phyloP scores from a whole-genome alignment of 2,329 filamentous ascomycete genomes.

The Penicillium freii region DNA sequence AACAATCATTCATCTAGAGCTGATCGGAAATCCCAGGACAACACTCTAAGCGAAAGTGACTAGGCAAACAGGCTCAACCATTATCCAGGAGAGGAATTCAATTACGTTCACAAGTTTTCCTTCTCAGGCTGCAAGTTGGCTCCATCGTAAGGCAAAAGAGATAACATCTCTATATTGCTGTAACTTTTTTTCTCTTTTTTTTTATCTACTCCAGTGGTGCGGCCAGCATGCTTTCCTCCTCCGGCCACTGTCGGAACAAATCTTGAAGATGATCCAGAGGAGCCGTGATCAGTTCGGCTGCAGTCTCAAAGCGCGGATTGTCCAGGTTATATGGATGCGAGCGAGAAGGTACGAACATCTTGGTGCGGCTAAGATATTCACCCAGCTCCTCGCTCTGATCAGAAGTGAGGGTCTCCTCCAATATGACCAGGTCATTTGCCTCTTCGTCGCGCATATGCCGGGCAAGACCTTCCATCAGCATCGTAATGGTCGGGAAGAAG shows the following conservation, averaged over 20 bases:
- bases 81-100: neutral
- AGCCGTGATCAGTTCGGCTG: slow-evolving; percentile 53
- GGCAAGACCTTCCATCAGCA: slow-evolving; percentile 46
- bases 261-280: slow-evolving; percentile 58
- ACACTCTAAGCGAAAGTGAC: neutral
- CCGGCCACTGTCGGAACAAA: slow-evolving; percentile 56
- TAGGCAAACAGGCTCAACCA: neutral
- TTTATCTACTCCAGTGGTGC: slow-evolving; percentile 5
- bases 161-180: neutral
- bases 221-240: slow-evolving; percentile 12
- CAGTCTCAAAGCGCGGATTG: slow-evolving; percentile 57
- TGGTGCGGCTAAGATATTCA: slow-evolving; percentile 51
- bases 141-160: neutral
- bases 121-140: neutral
- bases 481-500: slow-evolving; percentile 47
- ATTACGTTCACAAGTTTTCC: neutral
- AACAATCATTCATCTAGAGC: slow-evolving; percentile 9
- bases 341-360: slow-evolving; percentile 53
- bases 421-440: slow-evolving; percentile 47
- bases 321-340: slow-evolving; percentile 53
- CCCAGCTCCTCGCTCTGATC: slow-evolving; percentile 41
- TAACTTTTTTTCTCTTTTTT: neutral
- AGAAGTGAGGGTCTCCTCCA: slow-evolving; percentile 46
- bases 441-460: slow-evolving; percentile 55
- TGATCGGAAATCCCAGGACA: slow-evolving; percentile 16